Conservation (phyloP, 495 filamentous ascomycete species). For the Aspergillus bertholletiae region DNA sequence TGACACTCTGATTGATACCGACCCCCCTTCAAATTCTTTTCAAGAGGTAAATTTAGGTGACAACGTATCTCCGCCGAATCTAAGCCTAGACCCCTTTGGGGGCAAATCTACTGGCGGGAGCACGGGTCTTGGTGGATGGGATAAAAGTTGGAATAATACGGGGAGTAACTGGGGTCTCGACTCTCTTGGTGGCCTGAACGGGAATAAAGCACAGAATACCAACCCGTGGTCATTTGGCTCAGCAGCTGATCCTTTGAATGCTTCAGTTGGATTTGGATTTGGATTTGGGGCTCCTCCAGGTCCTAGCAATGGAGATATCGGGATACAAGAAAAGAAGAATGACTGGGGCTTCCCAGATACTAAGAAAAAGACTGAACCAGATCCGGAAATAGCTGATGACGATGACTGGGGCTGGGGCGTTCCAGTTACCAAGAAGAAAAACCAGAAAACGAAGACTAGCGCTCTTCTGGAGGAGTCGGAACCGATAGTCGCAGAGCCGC, state of each 20-base stretch:
- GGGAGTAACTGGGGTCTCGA: slow-evolving; percentile 35
- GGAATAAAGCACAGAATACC: slow-evolving; percentile 27
- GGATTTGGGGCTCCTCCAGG: slow-evolving; percentile 31
- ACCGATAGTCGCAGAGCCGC: slow-evolving; percentile 24
- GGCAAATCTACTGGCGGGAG: slow-evolving; percentile 27
- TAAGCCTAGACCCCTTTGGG: slow-evolving; percentile 36
- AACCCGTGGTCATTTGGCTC: slow-evolving; percentile 38
- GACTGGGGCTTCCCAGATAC: slow-evolving; percentile 25
- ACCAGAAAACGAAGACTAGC: slow-evolving; percentile 36
- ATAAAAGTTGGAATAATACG: slow-evolving; percentile 37
- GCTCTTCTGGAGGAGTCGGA: slow-evolving; percentile 11
- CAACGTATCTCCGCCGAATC: slow-evolving; percentile 40
- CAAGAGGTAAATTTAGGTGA: slow-evolving; percentile 46
- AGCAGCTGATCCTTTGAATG: slow-evolving; percentile 38
- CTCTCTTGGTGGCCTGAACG: slow-evolving; percentile 31
- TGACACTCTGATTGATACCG: slow-evolving; percentile 10
- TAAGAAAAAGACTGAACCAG: slow-evolving; percentile 22
- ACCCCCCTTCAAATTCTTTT: slow-evolving; percentile 32
- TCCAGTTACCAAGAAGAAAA: slow-evolving; percentile 30
- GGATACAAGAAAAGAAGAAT: slow-evolving; percentile 18
- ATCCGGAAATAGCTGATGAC: slow-evolving; percentile 16
- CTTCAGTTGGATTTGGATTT: slow-evolving; percentile 42
- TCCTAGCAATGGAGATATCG: slow-evolving; percentile 18
- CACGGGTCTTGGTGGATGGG: slow-evolving; percentile 46
- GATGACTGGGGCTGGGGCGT: slow-evolving; percentile 32